Percentiles rank a stretch among this genome's conserved stretches.
These are phyloP conservation scores for Colletotrichum cereale DNA, from an alignment of 2,329 filamentous ascomycete genomes.

Conservation along the genomic window DNA sequence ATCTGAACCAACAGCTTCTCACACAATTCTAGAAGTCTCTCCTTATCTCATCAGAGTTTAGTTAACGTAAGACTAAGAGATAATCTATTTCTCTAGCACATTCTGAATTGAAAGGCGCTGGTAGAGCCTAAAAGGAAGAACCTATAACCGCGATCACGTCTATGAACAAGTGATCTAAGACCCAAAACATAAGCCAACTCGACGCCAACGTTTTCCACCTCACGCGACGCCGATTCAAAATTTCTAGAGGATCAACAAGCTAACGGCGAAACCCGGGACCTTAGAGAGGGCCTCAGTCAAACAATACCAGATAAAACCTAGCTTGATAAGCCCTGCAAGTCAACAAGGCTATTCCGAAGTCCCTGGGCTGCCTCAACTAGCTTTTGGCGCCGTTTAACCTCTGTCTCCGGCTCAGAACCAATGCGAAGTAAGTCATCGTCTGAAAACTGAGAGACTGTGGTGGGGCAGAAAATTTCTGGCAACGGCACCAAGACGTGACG, in stretches of 20 bases:
- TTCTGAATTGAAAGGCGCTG: neutral
- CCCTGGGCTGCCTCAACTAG: neutral
- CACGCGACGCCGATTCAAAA: no score
- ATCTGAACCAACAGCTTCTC: neutral
- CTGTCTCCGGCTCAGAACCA: constrained; percentile 23
- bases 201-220: neutral
- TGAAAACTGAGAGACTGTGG: neutral
- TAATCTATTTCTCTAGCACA: neutral
- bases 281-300: no score
- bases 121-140: neutral
- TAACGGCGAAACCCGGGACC: neutral
- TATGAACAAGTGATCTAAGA: neutral
- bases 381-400: constrained; percentile 18
- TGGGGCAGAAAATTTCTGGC: constrained; percentile 21
- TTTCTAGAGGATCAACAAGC: no score
- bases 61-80: neutral
- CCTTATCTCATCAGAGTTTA: no score
- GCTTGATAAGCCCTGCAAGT: constrained; percentile 14
- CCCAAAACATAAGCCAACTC: neutral
- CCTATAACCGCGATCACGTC: neutral
- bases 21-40: neutral
- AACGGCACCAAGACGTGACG: constrained; percentile 40
- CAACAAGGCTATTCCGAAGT: constrained; percentile 9
- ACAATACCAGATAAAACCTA: neutral
- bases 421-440: constrained; percentile 30